Evolutionary conservation across 2,329 filamentous ascomycete species (phyloP).

Genomic region (Colletotrichum coccodes): DNA sequence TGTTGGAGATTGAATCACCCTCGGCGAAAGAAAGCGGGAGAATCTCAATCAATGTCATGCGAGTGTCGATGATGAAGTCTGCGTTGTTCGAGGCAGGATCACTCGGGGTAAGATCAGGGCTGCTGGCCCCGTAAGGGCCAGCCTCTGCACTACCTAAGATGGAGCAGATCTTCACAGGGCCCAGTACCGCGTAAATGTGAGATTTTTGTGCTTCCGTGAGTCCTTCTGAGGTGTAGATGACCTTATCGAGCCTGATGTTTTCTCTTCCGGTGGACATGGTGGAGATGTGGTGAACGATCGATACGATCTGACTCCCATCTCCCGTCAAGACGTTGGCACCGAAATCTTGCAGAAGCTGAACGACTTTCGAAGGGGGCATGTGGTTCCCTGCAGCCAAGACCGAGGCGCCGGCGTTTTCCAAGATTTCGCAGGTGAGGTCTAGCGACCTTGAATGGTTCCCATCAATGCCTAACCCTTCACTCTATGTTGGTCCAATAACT

Average conservation of each 20-base stretch:
- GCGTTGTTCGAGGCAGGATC: constrained; percentile 16
- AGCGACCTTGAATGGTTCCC: constrained; percentile 40
- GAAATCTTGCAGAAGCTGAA: constrained; percentile 42
- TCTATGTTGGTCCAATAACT: background rate
- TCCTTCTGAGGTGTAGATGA: constrained; percentile 56
- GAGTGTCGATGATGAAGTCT: constrained; percentile 51
- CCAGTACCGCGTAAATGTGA: constrained; percentile 43
- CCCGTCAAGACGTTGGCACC: constrained; percentile 49
- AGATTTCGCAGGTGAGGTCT: constrained; percentile 50
- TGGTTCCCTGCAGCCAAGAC: constrained; percentile 47
- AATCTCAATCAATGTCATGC: constrained; percentile 49
- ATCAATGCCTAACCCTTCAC: background rate
- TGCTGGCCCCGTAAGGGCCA: constrained; percentile 49
- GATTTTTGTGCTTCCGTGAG: constrained; percentile 45
- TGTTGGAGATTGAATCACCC: background rate
- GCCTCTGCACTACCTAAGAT: constrained; percentile 54
- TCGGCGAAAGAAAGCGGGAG: constrained; percentile 38
- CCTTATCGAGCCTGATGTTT: constrained; percentile 47
- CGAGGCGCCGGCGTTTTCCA: constrained; percentile 53
- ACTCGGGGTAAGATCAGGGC: constrained; percentile 40
- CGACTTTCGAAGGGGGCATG: constrained; percentile 39
- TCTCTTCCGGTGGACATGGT: constrained; percentile 36
- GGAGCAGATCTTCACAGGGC: constrained; percentile 48
- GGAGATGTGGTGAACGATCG: constrained; percentile 47
- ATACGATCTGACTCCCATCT: constrained; percentile 49